These are phyloP conservation scores for Coemansia sp. DNA, from an alignment of 192 early-diverging fungal genomes.

Conservation along the genomic window DNA sequence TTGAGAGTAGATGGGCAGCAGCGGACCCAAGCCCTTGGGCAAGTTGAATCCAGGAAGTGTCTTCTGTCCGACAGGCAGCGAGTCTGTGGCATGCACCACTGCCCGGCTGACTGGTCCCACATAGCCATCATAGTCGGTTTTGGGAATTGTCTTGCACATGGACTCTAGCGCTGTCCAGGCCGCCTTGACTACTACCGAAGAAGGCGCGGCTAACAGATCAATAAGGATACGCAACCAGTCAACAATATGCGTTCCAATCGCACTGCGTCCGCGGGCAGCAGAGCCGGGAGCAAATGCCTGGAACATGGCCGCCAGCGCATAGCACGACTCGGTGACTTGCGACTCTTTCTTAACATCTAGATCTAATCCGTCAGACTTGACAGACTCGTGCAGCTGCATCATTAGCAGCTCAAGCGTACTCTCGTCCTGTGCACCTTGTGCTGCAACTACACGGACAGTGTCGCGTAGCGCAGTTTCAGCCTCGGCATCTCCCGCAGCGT, in stretches of 20 bases:
- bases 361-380: conserved; percentile 53
- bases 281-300: conserved; percentile 38
- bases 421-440: conserved; percentile 70
- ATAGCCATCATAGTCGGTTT: conserved; percentile 83
- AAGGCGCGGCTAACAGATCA: conserved; percentile 63
- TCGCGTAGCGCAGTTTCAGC: conserved; percentile 68
- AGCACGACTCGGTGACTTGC: conserved; percentile 46
- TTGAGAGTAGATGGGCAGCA: conserved; percentile 91
- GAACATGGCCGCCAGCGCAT: conserved; percentile 41
- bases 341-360: conserved; percentile 26
- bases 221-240: conserved; percentile 84
- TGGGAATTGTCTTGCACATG: conserved; percentile 75
- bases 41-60: conserved; percentile 81
- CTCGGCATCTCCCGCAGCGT: conserved; percentile 52
- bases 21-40: conserved; percentile 87
- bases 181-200: conserved; percentile 60
- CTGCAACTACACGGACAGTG: conserved; percentile 68
- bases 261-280: conserved; percentile 37
- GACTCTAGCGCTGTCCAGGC: conserved; percentile 81
- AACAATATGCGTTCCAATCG: conserved; percentile 60
- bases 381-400: conserved; percentile 71
- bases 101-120: conserved; percentile 68
- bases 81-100: conserved; percentile 59
- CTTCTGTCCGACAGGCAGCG: conserved; percentile 26
- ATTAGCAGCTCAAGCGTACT: conserved; percentile 80